These are phyloP conservation scores for Berkeleyomyces basicola DNA, from an alignment of 2,329 filamentous ascomycete genomes.

Conservation along the genomic window DNA sequence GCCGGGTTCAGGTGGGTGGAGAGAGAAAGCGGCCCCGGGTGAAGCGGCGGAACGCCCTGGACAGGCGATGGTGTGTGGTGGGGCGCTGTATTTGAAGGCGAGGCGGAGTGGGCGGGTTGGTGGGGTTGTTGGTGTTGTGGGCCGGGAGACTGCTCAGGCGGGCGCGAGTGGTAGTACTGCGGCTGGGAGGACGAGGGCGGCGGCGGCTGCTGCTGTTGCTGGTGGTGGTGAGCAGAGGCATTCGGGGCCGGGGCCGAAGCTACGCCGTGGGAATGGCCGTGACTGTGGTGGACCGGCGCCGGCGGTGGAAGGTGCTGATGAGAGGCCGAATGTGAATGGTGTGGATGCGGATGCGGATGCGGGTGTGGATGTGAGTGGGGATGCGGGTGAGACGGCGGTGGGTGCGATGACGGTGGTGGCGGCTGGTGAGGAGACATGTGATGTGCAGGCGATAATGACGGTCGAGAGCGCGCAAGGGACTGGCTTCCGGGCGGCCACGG, in stretches of 20 bases:
- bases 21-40: neutral
- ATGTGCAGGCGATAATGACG: constrained; percentile 24
- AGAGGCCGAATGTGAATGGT: constrained; percentile 9
- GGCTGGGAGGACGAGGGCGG: constrained; percentile 13
- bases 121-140: neutral
- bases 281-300: constrained; percentile 15
- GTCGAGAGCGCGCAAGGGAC: constrained; percentile 17
- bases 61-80: neutral
- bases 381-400: constrained; percentile 19
- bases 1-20: constrained; percentile 9
- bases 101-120: neutral
- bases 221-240: neutral
- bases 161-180: constrained; percentile 9
- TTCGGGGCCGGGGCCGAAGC: neutral
- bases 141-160: neutral
- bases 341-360: constrained; percentile 15
- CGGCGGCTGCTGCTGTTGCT: neutral
- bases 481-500: constrained; percentile 1
- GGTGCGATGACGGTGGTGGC: constrained; percentile 16
- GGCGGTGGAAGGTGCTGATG: constrained; percentile 20
- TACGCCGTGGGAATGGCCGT: neutral
- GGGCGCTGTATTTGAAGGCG: neutral
- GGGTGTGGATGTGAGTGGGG: constrained; percentile 14
- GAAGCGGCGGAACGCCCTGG: neutral
- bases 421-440: constrained; percentile 17